phyloP scores from a whole-genome alignment of 2,329 filamentous ascomycete genomes.

The Fusarium domesticum region DNA sequence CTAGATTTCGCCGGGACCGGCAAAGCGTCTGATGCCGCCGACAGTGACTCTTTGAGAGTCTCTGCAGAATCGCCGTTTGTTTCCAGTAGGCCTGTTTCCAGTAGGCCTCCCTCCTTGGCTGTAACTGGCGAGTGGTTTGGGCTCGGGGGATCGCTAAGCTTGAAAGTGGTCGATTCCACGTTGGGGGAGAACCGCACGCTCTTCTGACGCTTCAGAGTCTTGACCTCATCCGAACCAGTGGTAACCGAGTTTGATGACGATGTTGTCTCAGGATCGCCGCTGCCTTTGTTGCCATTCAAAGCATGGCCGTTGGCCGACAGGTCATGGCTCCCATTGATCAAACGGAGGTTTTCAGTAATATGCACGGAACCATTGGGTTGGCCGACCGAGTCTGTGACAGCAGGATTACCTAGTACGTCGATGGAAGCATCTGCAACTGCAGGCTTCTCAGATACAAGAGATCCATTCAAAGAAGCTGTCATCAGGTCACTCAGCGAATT shows the following conservation, averaged over 20 bases:
- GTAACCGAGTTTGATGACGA: constrained; percentile 16
- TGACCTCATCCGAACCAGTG: constrained; percentile 19
- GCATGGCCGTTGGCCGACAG: neutral
- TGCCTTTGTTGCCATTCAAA: constrained; percentile 2
- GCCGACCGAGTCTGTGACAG: neutral
- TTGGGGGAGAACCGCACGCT: constrained; percentile 68
- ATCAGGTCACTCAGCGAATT: constrained; percentile 47
- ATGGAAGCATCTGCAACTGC: neutral
- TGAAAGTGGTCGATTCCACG: constrained; percentile 62
- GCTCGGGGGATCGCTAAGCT: constrained; percentile 50
- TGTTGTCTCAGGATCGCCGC: neutral
- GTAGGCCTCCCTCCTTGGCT: constrained; percentile 7
- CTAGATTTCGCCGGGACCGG: neutral
- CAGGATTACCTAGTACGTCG: neutral
- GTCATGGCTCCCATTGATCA: constrained; percentile 2
- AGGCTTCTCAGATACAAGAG: neutral
- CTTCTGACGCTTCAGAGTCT: constrained; percentile 49
- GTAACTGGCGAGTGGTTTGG: constrained; percentile 34
- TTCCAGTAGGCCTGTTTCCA: constrained; percentile 5
- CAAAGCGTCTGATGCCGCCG: neutral
- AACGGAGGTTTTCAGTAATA: neutral
- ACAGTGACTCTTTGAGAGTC: constrained; percentile 4
- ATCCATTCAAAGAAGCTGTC: neutral
- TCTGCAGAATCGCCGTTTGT: constrained; percentile 11
- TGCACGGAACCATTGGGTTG: neutral